These are phyloP conservation scores for Sabuloglossum arenarium DNA, from an alignment of 495 filamentous ascomycete genomes.

Conservation along the genomic window DNA sequence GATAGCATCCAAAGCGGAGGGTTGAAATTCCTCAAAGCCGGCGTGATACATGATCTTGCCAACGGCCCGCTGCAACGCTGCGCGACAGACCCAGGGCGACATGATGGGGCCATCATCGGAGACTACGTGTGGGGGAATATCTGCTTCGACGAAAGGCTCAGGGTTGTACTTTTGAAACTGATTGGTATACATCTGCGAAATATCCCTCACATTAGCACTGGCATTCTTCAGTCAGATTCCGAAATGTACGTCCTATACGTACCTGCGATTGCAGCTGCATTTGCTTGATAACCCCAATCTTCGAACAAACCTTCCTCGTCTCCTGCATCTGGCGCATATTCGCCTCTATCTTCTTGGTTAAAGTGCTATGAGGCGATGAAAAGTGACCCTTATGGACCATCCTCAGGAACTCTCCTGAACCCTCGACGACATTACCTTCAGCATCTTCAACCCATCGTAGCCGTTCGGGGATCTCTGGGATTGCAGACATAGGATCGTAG, in stretches of 20 bases:
- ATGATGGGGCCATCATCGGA: conserved; percentile 78
- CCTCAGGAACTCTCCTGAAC: conserved; percentile 57
- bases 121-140: conserved; percentile 65
- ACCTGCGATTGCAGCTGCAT: conserved; percentile 98
- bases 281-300: conserved; percentile 94
- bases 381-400: conserved; percentile 57
- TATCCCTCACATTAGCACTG: neutral
- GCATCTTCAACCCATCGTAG: conserved; percentile 74
- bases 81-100: conserved; percentile 53
- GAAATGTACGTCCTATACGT: conserved; percentile 13
- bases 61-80: conserved; percentile 72
- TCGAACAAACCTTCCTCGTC: conserved; percentile 84
- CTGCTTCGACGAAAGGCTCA: conserved; percentile 70
- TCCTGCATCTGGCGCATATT: conserved; percentile 96
- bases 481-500: conserved; percentile 66
- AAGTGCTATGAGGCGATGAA: conserved; percentile 47
- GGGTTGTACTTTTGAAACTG: conserved; percentile 96
- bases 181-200: conserved; percentile 71
- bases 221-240: neutral
- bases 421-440: conserved; percentile 69
- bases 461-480: conserved; percentile 61
- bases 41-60: conserved; percentile 92
- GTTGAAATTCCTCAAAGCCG: conserved; percentile 94
- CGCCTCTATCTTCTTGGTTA: conserved; percentile 63
- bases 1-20: conserved; percentile 72